Base-by-base conservation (phyloP, 129 eudicot genomes). In the Ambrosia trifida region DNA sequence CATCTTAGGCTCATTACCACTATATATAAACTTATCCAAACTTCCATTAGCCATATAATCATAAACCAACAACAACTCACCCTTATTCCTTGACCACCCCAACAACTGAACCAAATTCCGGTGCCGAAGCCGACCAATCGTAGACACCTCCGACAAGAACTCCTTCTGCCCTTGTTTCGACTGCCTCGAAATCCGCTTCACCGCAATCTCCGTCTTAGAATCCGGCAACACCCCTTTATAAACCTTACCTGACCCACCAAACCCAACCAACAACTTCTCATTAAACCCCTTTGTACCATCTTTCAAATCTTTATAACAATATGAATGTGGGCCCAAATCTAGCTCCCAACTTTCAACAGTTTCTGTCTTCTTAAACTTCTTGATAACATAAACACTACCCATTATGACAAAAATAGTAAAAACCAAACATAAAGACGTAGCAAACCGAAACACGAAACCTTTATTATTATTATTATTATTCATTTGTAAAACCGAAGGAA, bases 171-270 rank as follows among this genome's bases (percentile, higher is more conserved):
- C 96, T 28, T 87, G 94, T 71, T 78, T 85, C 2, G 91, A 87
- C 14, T 79, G 86, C 32, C 76, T 79, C 4, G 83, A 80, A 49
- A 89, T 79, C 30, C 73, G 78, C 71, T 90, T 87, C 4, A 90
- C 89, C 0, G 89, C 87, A 45, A 90, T 59, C 59, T 84, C 54
- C 3, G 58, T 68, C 12, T 49, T 43, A 0, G 82, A 61, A 5
- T 45, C 16, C 0, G 85, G 82, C 7, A 87, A 68, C 0, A 72
- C 70, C 41, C 94, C 96, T 46, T 60, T 83, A 30, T 87, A 90
- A 10, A 85, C 96, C 13, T 77, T 76, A 28, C 94, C 94, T 40
- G 86, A 90, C 4, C 96, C 96, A 7, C 94, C 94, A 28, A 43
- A 24, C 3, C 94, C 94, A 3, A 86, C 47, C 7, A 84, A 7